These are phyloP conservation scores for Tolypocladium guangdongense DNA, from an alignment of 2,329 filamentous ascomycete species.

Conservation along the genomic window DNA sequence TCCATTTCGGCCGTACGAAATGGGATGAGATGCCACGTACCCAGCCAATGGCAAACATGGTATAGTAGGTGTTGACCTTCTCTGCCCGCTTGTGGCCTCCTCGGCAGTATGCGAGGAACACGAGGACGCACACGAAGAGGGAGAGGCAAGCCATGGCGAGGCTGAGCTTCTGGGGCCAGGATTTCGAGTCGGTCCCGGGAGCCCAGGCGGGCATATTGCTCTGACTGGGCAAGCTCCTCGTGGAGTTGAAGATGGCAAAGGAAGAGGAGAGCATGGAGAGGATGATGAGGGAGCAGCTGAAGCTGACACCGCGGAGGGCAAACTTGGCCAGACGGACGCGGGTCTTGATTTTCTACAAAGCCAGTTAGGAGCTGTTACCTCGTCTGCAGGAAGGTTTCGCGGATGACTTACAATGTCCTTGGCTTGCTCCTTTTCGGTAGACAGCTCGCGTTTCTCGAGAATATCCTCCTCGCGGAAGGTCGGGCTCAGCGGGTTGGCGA, in stretches of 20 bases:
- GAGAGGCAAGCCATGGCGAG: conserved; percentile 72
- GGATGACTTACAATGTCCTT: conserved; percentile 65
- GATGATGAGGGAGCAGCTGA: conserved; percentile 92
- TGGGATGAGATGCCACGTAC: conserved; percentile 12
- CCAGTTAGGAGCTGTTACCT: conserved; percentile 12
- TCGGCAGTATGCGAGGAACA: conserved; percentile 79
- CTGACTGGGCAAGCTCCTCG: conserved; percentile 59
- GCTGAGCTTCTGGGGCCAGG: conserved; percentile 84
- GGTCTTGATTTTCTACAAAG: conserved; percentile 72
- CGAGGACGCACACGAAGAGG: conserved; percentile 62
- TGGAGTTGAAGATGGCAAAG: conserved; percentile 86
- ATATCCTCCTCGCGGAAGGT: conserved; percentile 83
- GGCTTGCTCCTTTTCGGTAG: conserved; percentile 77
- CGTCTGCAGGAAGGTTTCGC: not conserved
- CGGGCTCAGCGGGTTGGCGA: conserved; percentile 74
- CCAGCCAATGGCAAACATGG: conserved; percentile 82
- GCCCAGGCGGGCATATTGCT: conserved; percentile 85
- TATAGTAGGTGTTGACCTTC: conserved; percentile 92
- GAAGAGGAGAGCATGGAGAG: conserved; percentile 82
- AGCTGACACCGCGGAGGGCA: conserved; percentile 88
- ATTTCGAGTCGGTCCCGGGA: conserved; percentile 47
- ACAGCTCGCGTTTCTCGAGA: conserved; percentile 72
- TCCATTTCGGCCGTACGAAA: not conserved
- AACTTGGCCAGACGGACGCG: conserved; percentile 90
- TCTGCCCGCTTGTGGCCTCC: conserved; percentile 83